phyloP scores from a whole-genome alignment of 371 early-diverging fungal genomes.

The Batkoa obscura region DNA sequence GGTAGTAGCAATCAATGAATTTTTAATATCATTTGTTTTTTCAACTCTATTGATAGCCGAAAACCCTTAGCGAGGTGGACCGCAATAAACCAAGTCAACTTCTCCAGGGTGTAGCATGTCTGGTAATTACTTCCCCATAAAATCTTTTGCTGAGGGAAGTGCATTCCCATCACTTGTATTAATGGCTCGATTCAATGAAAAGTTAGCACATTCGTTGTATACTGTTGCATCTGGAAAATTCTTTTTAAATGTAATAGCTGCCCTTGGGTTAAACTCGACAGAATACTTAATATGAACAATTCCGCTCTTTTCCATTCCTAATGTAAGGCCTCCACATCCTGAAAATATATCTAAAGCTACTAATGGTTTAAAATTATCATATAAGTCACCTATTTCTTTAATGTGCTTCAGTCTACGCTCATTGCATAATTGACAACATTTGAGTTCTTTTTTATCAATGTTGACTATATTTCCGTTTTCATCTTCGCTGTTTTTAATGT shows the following conservation, averaged over 20 bases:
- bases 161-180: constrained; percentile 12
- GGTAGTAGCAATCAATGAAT: constrained; percentile 30
- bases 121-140: constrained; percentile 15
- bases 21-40: constrained; percentile 35
- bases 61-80: constrained; percentile 46
- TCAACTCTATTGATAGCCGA: constrained; percentile 27
- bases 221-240: constrained; percentile 31
- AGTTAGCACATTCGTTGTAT: constrained; percentile 33
- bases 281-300: constrained; percentile 28
- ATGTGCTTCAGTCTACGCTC: constrained; percentile 5
- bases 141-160: constrained; percentile 13
- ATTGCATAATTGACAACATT: constrained; percentile 14
- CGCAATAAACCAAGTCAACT: constrained; percentile 43
- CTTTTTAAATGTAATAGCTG: constrained; percentile 27
- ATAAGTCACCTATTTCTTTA: constrained; percentile 1
- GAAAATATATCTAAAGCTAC: constrained; percentile 36
- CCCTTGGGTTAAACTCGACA: constrained; percentile 29
- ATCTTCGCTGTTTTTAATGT: constrained; percentile 10
- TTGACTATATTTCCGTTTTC: background rate
- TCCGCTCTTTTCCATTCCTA: constrained; percentile 29
- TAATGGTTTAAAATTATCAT: constrained; percentile 11
- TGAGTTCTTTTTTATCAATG: background rate
- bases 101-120: constrained; percentile 30
- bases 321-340: constrained; percentile 41
- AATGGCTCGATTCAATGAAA: constrained; percentile 29